Conservation (phyloP, 805 yeast genomes). For the Candida odintsovae region DNA sequence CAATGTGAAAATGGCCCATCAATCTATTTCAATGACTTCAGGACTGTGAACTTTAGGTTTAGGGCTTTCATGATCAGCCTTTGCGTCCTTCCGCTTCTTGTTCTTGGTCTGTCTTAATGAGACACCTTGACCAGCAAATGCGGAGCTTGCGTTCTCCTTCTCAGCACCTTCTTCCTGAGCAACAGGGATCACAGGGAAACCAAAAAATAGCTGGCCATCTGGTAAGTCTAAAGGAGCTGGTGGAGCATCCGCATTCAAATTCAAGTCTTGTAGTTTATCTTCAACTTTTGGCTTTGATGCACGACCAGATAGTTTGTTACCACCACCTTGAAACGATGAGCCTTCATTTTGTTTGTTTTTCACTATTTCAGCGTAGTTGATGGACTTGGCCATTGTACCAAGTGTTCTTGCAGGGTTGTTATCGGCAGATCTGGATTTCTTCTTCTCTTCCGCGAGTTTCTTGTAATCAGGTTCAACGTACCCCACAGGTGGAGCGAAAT, state of each 20-base stretch:
- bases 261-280: slow-evolving; percentile 28
- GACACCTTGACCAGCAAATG: slow-evolving; percentile 67
- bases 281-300: slow-evolving; percentile 20
- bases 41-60: slow-evolving; percentile 67
- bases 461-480: slow-evolving; percentile 84
- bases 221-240: slow-evolving; percentile 74
- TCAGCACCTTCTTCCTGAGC: slow-evolving; percentile 29
- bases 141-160: slow-evolving; percentile 17
- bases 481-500: slow-evolving; percentile 98
- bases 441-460: slow-evolving; percentile 16
- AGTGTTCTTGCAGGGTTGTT: slow-evolving; percentile 28
- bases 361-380: slow-evolving; percentile 58
- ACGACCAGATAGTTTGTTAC: slow-evolving; percentile 68
- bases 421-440: slow-evolving; percentile 4
- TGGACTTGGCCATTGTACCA: slow-evolving; percentile 54
- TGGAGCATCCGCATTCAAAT: slow-evolving; percentile 49
- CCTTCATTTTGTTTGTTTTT: slow-evolving; percentile 31
- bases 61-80: slow-evolving; percentile 43
- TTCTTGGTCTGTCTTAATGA: slow-evolving; percentile 47
- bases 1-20: neutral
- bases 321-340: slow-evolving; percentile 49
- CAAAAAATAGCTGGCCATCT: slow-evolving; percentile 85
- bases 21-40: slow-evolving; percentile 74
- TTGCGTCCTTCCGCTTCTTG: slow-evolving; percentile 53
- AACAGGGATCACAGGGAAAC: slow-evolving; percentile 66